These are phyloP conservation scores for Pythium myriotylum DNA, from an alignment of 352 stramenopile species.

Conservation along the genomic window DNA sequence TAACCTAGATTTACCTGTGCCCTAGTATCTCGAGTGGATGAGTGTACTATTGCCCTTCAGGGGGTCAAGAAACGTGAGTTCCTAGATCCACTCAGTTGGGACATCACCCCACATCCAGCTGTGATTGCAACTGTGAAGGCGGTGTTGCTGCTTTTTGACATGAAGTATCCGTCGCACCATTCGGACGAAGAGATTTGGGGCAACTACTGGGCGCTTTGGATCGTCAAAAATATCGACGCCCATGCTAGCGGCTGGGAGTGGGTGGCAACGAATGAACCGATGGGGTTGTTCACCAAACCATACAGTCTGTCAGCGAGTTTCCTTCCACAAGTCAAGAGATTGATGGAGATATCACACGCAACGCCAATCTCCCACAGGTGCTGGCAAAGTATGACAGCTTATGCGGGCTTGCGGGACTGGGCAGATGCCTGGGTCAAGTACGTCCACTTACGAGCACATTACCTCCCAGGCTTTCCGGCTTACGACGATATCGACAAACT, in stretches of 20 bases:
- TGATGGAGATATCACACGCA: constrained; percentile 29
- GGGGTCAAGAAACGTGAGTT: constrained; percentile 59
- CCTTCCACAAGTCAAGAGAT: constrained; percentile 38
- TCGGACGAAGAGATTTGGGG: constrained; percentile 47
- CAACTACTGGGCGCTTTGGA: constrained; percentile 60
- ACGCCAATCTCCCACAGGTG: constrained; percentile 36
- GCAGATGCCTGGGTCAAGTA: constrained; percentile 45
- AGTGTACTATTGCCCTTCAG: constrained; percentile 62
- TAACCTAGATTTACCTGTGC: background rate
- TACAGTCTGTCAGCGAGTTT: constrained; percentile 49
- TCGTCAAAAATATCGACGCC: constrained; percentile 78
- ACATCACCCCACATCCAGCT: constrained; percentile 45
- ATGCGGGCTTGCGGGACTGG: constrained; percentile 55
- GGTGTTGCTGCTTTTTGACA: constrained; percentile 62
- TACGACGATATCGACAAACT: constrained; percentile 48
- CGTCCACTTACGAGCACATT: constrained; percentile 60
- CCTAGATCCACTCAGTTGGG: constrained; percentile 64
- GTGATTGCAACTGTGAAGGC: constrained; percentile 52
- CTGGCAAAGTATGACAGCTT: constrained; percentile 63
- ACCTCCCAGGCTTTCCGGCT: constrained; percentile 42
- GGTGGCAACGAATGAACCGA: constrained; percentile 62
- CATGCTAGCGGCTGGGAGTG: constrained; percentile 69
- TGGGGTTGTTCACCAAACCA: constrained; percentile 71
- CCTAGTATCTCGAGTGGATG: constrained; percentile 59
- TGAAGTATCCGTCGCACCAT: constrained; percentile 23